Percentiles rank a stretch among this genome's conserved stretches.
These are phyloP conservation scores for Colletotrichum shisoi DNA, from an alignment of 2,329 filamentous ascomycete genomes.

Conservation along the genomic window DNA sequence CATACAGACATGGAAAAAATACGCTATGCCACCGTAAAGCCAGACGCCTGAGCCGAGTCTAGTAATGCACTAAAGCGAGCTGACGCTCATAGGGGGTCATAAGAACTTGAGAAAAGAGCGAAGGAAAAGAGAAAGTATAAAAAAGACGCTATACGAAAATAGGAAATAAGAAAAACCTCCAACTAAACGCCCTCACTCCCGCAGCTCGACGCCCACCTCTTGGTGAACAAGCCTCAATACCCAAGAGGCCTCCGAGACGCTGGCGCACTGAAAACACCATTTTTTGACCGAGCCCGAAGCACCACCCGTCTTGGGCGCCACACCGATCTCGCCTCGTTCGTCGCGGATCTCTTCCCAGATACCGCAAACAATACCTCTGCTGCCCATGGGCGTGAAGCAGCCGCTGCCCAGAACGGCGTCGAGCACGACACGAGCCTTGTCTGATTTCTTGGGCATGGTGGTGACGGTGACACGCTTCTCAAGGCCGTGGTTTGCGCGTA, in stretches of 20 bases:
- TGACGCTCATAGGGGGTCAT: slow-evolving; percentile 27
- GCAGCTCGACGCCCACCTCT: slow-evolving; percentile 63
- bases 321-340: slow-evolving; percentile 63
- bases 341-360: slow-evolving; percentile 82
- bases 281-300: slow-evolving; percentile 66
- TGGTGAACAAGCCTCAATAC: slow-evolving; percentile 65
- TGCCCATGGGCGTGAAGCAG: slow-evolving; percentile 83
- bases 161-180: neutral
- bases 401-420: slow-evolving; percentile 86
- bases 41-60: slow-evolving; percentile 20
- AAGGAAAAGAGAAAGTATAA: neutral
- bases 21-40: slow-evolving; percentile 31
- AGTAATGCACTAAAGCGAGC: slow-evolving; percentile 23
- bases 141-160: neutral
- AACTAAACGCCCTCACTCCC: slow-evolving; percentile 42
- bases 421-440: slow-evolving; percentile 70
- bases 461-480: slow-evolving; percentile 88
- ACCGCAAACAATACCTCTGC: slow-evolving; percentile 85
- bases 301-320: slow-evolving; percentile 60
- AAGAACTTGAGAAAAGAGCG: slow-evolving; percentile 15
- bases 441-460: slow-evolving; percentile 70
- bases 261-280: slow-evolving; percentile 70
- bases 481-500: slow-evolving; percentile 68
- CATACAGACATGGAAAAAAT: neutral
- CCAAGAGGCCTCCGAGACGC: slow-evolving; percentile 62